Evolutionary conservation across 2,329 filamentous ascomycete genomes (phyloP), one percentile per base, ranked within the genome.

Genomic region (Cyphellophora europaea): DNA sequence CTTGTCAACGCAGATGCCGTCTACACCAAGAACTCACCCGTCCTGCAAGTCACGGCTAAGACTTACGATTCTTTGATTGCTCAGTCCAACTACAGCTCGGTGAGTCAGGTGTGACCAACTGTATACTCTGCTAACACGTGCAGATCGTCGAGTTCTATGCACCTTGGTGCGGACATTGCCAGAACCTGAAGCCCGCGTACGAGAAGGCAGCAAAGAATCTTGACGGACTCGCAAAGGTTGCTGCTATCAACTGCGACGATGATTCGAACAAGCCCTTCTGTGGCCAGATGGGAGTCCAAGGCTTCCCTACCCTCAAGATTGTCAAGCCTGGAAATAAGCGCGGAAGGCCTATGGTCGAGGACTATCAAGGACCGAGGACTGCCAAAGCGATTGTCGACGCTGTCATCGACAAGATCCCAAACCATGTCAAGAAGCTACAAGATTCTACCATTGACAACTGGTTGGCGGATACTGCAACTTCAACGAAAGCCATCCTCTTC

Each of bases 101-200:
- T 94, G 73, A 58, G 79, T 56, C 15, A 18, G n/a, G n/a, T 18
- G 23, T 11, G 5, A 13, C 33, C 15, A 31, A 16, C 16, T 11
- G 18, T 11, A 12, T 27, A 18, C 16, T 21, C 13, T 36, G 47
- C 52, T 46, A 51, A 47, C 31, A 23, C 42, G 19, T 33, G 27
- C 35, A 72, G 68, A 64, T 72, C 47, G 60, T 72, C 48, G 68
- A 71, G 67, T 96, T 96, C 71, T 96, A 94, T 54, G 89, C 89
- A 6, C 89, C 89, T 15, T 96, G 89, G 89, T 96, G 91, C 53
- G 91, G 89, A 27, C 91, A 96, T 64, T 98, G 91, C 67, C 74
- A 94, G 63, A 95, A 82, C 63, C 80, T 98, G 53, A 88, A 95
- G 64, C 89, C 88, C 3, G 84, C 85, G 29, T 98, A 91, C 63